Evolutionary conservation across 2,329 filamentous ascomycete species (phyloP), one percentile per base, ranked within the genome.

Genomic region (Sporothrix phasma): DNA sequence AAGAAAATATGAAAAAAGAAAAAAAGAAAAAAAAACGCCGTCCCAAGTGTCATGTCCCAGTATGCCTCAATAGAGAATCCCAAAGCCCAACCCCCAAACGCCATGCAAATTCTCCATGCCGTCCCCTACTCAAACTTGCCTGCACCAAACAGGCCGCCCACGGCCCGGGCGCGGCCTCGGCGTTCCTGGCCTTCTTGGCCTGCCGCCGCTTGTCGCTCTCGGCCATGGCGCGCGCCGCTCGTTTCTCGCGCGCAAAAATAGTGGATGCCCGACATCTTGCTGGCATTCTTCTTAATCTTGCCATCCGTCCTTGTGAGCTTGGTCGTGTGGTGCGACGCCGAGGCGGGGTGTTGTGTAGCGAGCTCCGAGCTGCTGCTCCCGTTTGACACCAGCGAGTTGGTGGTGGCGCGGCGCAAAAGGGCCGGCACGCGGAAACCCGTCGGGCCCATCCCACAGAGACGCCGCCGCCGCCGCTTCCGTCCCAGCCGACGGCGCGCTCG

Each of bases 361-460:
- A n/a, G n/a, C n/a, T n/a, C n/a, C n/a, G n/a, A n/a, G 37, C 49
- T 67, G 6, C 72, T 74, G 46, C 72, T 71, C 4, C 74, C 74
- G 8, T 73, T 72, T 39, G 72, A 80, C 46, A 80, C 72, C 17
- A 81, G 74, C 29, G 82, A 84, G 71, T 86, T 87, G 13, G 87
- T 88, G 0, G 89, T 93, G 4, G 89, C 88, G 34, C 88, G 83
- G 29, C 89, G 84, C 19, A 94, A 80, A 22, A 94, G 79, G 0
- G 83, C 81, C 0, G 90, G 89, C 1, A 89, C 83, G 69, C 84
- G 86, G 81, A 90, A 89, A 0, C 77, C 76, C 3, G 72, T 70
- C 11, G 72, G 67, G 65, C 74, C 70, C 5, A 63, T 47, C 34
- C 29, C 2, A 43, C 8, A 19, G 41, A 43, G 8, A n/a, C 15